Evolutionary conservation across 2,329 filamentous ascomycete species (phyloP).

Genomic region (Aureobasidium vineae): DNA sequence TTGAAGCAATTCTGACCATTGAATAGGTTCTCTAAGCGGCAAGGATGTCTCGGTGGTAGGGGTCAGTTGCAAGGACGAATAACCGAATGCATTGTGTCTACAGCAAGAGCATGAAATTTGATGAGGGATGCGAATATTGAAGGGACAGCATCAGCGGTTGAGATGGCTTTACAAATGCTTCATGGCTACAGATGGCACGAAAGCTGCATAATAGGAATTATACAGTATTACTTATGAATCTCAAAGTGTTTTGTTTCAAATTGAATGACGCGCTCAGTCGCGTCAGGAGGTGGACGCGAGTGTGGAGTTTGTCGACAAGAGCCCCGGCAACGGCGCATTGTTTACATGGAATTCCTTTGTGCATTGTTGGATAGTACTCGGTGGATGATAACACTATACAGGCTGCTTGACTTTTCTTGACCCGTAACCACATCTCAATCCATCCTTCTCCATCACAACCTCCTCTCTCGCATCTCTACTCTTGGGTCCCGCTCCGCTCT

Average conservation of each 20-base stretch:
- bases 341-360: conserved; percentile 19
- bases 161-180: background rate
- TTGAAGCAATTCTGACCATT: background rate
- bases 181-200: background rate
- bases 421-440: background rate
- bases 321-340: conserved; percentile 15
- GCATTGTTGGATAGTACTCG: background rate
- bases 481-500: background rate
- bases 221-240: background rate
- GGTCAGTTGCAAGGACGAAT: background rate
- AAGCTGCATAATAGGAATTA: background rate
- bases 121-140: background rate
- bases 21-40: conserved; percentile 11
- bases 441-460: conserved; percentile 1
- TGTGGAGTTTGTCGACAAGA: background rate
- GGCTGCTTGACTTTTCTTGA: conserved; percentile 7
- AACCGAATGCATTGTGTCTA: background rate
- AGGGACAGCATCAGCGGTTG: background rate
- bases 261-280: background rate
- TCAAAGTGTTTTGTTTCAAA: background rate
- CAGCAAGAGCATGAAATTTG: background rate
- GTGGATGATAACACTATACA: conserved; percentile 5
- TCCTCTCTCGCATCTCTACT: conserved; percentile 8
- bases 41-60: background rate
- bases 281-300: background rate